Conservation (phyloP, 169 alveolate genomes). For the Ichthyophthirius multifiliis region DNA sequence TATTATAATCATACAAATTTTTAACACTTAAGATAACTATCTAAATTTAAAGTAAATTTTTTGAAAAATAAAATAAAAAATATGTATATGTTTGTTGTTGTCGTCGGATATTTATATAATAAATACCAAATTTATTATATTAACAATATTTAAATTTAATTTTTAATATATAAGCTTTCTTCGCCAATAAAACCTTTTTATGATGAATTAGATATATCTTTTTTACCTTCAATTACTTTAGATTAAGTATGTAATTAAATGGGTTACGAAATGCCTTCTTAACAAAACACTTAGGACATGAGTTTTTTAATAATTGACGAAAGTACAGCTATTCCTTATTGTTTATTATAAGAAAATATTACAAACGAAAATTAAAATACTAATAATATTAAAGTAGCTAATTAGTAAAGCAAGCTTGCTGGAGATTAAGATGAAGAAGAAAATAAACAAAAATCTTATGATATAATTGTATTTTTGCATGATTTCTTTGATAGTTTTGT, state of each 20-base stretch:
- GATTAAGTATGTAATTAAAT: background rate
- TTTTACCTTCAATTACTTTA: background rate
- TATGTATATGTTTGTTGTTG: too few species aligned
- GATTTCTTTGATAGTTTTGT: conserved; percentile 6
- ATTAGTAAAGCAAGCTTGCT: too few species aligned
- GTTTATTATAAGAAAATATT: background rate
- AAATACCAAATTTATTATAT: too few species aligned
- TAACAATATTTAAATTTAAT: too few species aligned
- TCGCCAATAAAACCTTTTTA: conserved; percentile 5
- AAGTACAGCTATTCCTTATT: conserved; percentile 9
- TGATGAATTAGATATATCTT: background rate
- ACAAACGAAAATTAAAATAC: too few species aligned
- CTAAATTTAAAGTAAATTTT: background rate
- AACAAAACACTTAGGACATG: background rate
- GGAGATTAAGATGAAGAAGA: too few species aligned
- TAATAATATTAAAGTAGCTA: too few species aligned
- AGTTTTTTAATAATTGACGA: conserved; percentile 3
- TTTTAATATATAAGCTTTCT: too few species aligned
- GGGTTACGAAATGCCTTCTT: background rate
- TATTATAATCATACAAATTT: conserved; percentile 3
- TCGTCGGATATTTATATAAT: too few species aligned
- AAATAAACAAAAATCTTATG: background rate
- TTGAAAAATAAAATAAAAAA: too few species aligned
- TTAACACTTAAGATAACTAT: background rate
- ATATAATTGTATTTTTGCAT: background rate